Base-by-base conservation (phyloP, 2,329 filamentous ascomycete species). In the Raffaelea ambrosiae region DNA sequence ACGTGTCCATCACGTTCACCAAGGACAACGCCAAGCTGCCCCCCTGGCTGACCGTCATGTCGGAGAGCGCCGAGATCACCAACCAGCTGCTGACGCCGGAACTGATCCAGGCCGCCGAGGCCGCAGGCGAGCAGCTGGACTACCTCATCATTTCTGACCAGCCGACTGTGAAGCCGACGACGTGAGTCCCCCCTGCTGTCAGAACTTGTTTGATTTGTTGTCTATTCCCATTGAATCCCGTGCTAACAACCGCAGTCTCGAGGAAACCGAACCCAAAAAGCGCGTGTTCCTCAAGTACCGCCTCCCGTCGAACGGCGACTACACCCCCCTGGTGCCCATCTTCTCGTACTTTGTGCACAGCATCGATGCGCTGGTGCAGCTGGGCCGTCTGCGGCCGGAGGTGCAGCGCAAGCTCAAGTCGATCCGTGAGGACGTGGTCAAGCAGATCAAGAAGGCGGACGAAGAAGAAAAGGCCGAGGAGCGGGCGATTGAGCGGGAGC, bases 1-100 rank as follows among this genome's bases (percentile, higher is more conserved):
- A 98, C 64, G 73, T 96, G 47, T 95, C 88, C 46, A 78, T 98
- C 57, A 96, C 93, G 39, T 82, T 83, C 55, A 96, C 91, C 62
- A 95, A 95, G 76, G 93, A 98, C 61, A 81, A 90, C 68, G 63
- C 84, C 48, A 96, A 95, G 73, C 80, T 98, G 31, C 91, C 93
- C 31, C 69, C 76, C 54, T 98, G 90, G 90, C 74, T 84, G 48
- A 95, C 88, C 13, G 81, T 96, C 61, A 97, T 98, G 93, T 94
- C 83, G 61, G 93, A 98, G 74, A 95, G 84, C 67, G 89, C 90
- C 50, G 93, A 97, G 69, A 84, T 98, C 58, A 96, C 90, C 13
- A 87, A 96, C 41, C 73, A 81, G 7, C 72, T 98, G 55, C 77
- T 98, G 44, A 95, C 88, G 4, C 77, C 85, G n/a, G 91, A 97